Base-by-base conservation (phyloP, 2,329 filamentous ascomycete genomes). In the Penicillium sp. region DNA sequence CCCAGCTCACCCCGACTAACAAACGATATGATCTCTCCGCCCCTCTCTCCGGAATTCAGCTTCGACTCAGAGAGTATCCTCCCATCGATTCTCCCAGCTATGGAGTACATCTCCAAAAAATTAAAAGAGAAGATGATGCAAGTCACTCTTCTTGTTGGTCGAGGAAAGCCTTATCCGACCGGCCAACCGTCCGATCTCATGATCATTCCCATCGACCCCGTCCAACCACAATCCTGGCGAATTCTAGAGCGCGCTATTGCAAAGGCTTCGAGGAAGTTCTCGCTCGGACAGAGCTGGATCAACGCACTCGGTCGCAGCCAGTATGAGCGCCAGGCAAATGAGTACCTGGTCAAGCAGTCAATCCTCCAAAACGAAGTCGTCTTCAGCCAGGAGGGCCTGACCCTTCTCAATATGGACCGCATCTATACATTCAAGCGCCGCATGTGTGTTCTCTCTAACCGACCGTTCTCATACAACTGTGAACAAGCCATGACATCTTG, bases 371-470 rank as follows among this genome's bases (percentile, higher is more conserved):
- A 77, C 52, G 74, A 78, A 49, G 70, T 77, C 32, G 65, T 77
- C 32, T 77, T 76, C 64, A 74, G 71, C 52, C 71, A 74, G 43
- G 76, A 78, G 55, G 76, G 75, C 2, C 61, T 78, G 32, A 77
- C 75, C 0, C 58, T 78, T 7, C 66, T 78, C 10, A 77, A 72
- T 49, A 73, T 77, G 58, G 75, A 78, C 62, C 74, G 75, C 38
- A 74, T 78, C 52, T 77, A 77, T 53, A 77, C 71, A 13, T 71
- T 78, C 57, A 78, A 78, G 55, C 73, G 72, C 29, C 66, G 73
- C 14, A 67, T 78, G 7, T 75, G 70, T 52, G 67, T 73, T 5
- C 66, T 77, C 11, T 74, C 75, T 4, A 59, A 54, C 16, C 60
- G 57, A 13, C 66, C 62, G 3, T 62, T 63, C 43, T 65, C 66